Base-by-base conservation (phyloP, 495 filamentous ascomycete species). In the Podospora tetraspora region DNA sequence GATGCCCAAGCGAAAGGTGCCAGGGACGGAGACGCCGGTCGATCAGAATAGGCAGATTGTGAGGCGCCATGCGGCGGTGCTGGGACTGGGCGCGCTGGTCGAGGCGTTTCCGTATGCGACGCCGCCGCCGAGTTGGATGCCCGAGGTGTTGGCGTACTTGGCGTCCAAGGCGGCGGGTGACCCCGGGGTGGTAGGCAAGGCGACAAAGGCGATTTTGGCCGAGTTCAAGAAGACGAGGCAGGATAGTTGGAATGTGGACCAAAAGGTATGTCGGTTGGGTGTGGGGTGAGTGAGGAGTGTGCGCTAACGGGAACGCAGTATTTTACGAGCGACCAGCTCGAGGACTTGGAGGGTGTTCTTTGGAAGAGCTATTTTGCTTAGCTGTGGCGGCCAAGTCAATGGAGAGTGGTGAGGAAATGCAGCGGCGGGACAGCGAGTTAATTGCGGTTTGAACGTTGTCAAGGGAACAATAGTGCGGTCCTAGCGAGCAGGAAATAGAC, bases 311-410 rank as follows among this genome's bases (percentile, higher is more conserved):
- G 6, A 61, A 6, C 27, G 27, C 72, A 98, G 94, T 94, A 92
- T 61, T 99, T 99, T 73, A 91, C 91, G 2, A 79, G 87, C 22
- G 94, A 97, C 71, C 95, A 99, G 74, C 84, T 98, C 1, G 95
- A 97, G 77, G 94, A 98, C 77, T 81, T 99, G 23, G 94, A 97
- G 72, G 95, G 95, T 58, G 96, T 98, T 52, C 83, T 99, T 66
- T 99, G 96, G 96, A 98, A 98, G 88, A 97, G 93, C 75, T 99
- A 99, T 76, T 99, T 98, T 83, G 95, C 95, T 66, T 98, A 69
- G 11, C n/a, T n/a, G n/a, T n/a, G n/a, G n/a, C n/a, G n/a, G n/a
- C n/a, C n/a, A n/a, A n/a, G n/a, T n/a, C n/a, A n/a, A n/a, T n/a
- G n/a, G n/a, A n/a, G n/a, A n/a, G n/a, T n/a, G n/a, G n/a, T n/a